Evolutionary conservation across 2,329 filamentous ascomycete genomes (phyloP).

Genomic region (Cadophora sp.): DNA sequence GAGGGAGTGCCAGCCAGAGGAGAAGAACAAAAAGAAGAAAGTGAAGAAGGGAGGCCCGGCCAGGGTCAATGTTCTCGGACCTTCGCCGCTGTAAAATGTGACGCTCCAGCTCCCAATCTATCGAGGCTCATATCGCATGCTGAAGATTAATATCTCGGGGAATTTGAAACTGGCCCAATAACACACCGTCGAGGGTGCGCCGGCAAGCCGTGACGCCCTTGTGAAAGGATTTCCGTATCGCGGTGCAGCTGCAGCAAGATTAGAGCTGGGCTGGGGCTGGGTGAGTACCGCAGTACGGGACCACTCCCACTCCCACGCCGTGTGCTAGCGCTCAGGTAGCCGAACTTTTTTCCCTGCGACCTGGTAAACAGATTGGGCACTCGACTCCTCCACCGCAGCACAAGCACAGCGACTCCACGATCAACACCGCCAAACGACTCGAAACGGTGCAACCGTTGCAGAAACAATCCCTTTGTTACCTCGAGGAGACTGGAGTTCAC

Average conservation of each 20-base stretch:
- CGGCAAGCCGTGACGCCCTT: background rate
- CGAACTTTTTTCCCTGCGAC: background rate
- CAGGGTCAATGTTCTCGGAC: slow-evolving; percentile 1
- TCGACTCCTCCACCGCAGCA: background rate
- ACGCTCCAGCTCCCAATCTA: background rate
- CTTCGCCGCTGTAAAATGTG: slow-evolving; percentile 10
- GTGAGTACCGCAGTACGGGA: background rate
- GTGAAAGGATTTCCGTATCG: slow-evolving; percentile 16
- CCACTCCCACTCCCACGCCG: too few relatives aligned
- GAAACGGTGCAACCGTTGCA: slow-evolving; percentile 7
- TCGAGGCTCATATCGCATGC: slow-evolving; percentile 2
- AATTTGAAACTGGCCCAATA: slow-evolving; percentile 26
- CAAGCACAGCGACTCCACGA: slow-evolving; percentile 1
- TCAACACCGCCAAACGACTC: slow-evolving; percentile 3
- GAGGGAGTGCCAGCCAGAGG: background rate
- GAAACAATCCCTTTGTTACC: slow-evolving; percentile 10
- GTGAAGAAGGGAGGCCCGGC: too few relatives aligned
- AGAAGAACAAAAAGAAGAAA: background rate
- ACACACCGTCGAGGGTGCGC: slow-evolving; percentile 3
- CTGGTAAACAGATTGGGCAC: slow-evolving; percentile 11
- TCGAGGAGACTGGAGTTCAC: slow-evolving; percentile 18
- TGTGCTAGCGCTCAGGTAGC: background rate
- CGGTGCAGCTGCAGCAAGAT: slow-evolving; percentile 23
- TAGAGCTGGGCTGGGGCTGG: slow-evolving; percentile 8
- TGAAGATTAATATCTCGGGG: slow-evolving; percentile 22